phyloP scores from a whole-genome alignment of 1,284 basidiomycete species.

The Fomitopsis schrenkii region DNA sequence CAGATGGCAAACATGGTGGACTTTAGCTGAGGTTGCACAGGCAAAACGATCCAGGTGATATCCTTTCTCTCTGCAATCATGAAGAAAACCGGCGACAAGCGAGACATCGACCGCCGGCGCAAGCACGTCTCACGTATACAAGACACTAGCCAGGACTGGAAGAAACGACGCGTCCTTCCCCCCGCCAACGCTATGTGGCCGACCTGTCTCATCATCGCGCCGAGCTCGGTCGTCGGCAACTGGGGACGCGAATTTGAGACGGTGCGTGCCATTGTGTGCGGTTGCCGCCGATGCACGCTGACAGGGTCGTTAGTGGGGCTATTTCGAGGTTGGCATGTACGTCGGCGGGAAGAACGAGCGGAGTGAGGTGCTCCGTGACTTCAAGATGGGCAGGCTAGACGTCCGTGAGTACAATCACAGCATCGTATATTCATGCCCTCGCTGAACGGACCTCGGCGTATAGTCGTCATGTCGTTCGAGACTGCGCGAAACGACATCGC shows the following conservation, averaged over 20 bases:
- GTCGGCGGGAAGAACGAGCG: constrained; percentile 47
- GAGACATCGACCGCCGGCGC: constrained; percentile 58
- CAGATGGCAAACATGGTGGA: too few species aligned
- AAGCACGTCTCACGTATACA: constrained; percentile 61
- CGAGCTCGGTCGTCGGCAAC: constrained; percentile 73
- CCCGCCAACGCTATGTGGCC: constrained; percentile 69
- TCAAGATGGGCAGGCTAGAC: constrained; percentile 71
- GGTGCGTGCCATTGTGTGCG: constrained; percentile 28
- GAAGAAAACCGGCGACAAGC: constrained; percentile 63
- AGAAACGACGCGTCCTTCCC: constrained; percentile 47
- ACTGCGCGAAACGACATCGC: constrained; percentile 65
- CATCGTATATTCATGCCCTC: not conserved
- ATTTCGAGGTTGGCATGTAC: constrained; percentile 76
- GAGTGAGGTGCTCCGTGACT: constrained; percentile 55
- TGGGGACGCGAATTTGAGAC: constrained; percentile 81
- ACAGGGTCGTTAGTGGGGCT: constrained; percentile 61
- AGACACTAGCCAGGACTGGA: constrained; percentile 51
- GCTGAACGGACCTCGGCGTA: not conserved
- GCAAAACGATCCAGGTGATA: constrained; percentile 89
- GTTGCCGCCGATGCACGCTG: not conserved
- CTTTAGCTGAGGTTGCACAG: constrained; percentile 21
- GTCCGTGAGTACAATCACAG: constrained; percentile 45
- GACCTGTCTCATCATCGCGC: constrained; percentile 79
- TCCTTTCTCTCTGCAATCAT: constrained; percentile 84
- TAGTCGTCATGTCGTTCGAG: constrained; percentile 69